phyloP scores from a whole-genome alignment of 2,329 filamentous ascomycete genomes.

The Aspergillus nomiae region DNA sequence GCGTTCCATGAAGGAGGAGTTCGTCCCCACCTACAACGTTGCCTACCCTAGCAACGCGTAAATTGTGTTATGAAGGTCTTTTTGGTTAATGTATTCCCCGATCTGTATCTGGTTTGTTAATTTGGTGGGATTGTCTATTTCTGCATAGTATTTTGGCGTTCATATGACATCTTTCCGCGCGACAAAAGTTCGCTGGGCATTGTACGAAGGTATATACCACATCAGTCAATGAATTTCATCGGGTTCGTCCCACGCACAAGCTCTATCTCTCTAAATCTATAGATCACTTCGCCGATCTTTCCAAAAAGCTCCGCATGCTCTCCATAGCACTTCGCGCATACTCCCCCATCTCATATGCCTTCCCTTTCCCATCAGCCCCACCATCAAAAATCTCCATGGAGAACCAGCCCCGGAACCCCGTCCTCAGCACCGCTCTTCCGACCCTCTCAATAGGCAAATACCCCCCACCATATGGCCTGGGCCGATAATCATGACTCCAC shows the following conservation, averaged over 20 bases:
- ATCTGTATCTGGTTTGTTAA: conserved; percentile 3
- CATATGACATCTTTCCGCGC: not conserved
- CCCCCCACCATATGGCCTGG: conserved; percentile 69
- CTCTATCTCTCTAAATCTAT: not conserved
- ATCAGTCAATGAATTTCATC: conserved; percentile 19
- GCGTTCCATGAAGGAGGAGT: conserved; percentile 75
- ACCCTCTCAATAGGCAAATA: conserved; percentile 71
- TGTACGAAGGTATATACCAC: conserved; percentile 6
- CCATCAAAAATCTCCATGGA: conserved; percentile 71
- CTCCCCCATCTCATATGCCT: conserved; percentile 50
- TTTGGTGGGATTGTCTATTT: conserved; percentile 2
- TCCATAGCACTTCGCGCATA: conserved; percentile 57
- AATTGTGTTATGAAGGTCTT: conserved; percentile 14
- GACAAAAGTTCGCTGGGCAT: conserved; percentile 3
- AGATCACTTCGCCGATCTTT: conserved; percentile 33
- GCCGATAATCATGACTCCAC: conserved; percentile 73
- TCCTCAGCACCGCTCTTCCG: conserved; percentile 64
- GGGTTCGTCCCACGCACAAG: not conserved
- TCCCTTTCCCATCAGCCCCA: conserved; percentile 56
- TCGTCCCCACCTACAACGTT: conserved; percentile 63
- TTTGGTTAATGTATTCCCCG: conserved; percentile 14
- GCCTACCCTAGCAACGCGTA: conserved; percentile 74
- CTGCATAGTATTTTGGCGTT: conserved; percentile 8
- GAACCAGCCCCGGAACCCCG: conserved; percentile 68
- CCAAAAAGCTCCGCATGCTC: conserved; percentile 49